Conservation (phyloP, 2,329 filamentous ascomycete species). For the Penicillium sp. region DNA sequence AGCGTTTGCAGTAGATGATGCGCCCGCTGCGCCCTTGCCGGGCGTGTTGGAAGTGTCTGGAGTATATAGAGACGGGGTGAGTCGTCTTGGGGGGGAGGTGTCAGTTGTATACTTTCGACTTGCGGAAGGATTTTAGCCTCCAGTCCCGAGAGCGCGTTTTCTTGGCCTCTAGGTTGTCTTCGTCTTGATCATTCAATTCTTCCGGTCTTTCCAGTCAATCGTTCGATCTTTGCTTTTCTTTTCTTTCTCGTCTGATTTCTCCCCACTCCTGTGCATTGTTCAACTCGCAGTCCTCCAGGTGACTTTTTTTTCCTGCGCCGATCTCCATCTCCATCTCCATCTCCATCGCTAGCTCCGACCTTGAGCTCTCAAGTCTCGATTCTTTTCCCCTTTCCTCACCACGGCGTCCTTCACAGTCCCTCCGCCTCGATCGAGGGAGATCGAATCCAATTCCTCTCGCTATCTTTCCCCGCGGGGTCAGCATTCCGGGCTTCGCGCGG, state of each 20-base stretch:
- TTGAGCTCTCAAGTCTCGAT: too few relatives aligned
- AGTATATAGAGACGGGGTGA: too few relatives aligned
- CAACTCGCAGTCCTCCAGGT: background rate
- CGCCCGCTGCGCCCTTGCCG: too few relatives aligned
- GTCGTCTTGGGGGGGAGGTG: too few relatives aligned
- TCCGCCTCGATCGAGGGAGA: conserved; percentile 17
- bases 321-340: background rate
- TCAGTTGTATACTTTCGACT: too few relatives aligned
- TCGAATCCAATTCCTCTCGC: conserved; percentile 11
- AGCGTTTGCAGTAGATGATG: too few relatives aligned
- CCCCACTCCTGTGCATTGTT: background rate
- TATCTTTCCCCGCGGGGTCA: conserved; percentile 5
- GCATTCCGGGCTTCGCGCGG: conserved; percentile 3
- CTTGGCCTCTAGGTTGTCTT: too few relatives aligned
- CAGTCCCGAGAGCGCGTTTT: too few relatives aligned
- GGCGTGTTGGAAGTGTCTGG: too few relatives aligned
- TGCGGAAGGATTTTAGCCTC: too few relatives aligned
- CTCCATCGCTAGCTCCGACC: background rate
- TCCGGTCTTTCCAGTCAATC: too few relatives aligned
- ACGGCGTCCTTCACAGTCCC: conserved; percentile 23
- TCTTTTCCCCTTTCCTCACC: conserved; percentile 17
- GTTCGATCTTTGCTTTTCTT: background rate
- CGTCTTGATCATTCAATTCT: too few relatives aligned
- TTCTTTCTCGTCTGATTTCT: background rate
- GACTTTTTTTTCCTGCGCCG: background rate